These are phyloP conservation scores for Flaveria robusta DNA, from an alignment of 129 eudicot genomes.

Conservation along the genomic window DNA sequence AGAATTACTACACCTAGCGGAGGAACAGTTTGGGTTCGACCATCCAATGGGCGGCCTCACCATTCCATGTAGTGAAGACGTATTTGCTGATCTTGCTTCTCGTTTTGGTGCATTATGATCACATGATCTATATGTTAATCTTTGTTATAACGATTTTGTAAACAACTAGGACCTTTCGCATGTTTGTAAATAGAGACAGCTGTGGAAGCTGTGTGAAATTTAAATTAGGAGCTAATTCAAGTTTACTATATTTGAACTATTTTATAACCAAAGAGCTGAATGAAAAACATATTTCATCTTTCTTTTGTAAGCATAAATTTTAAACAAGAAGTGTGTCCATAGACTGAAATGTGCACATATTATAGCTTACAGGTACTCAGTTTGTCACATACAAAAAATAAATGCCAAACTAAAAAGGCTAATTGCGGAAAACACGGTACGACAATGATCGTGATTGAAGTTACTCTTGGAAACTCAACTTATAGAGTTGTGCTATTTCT, in stretches of 20 bases:
- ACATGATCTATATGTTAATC: neutral
- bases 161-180: neutral
- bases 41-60: conserved; percentile 4
- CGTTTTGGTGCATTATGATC: neutral
- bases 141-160: neutral
- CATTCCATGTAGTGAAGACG: neutral
- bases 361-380: neutral
- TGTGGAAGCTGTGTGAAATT: neutral
- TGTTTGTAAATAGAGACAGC: neutral
- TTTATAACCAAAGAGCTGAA: neutral
- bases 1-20: neutral
- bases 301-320: neutral
- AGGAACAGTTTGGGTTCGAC: neutral
- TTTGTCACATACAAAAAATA: neutral
- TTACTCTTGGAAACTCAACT: no score
- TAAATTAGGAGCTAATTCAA: neutral
- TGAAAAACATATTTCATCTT: neutral
- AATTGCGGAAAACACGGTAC: neutral
- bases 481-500: no score
- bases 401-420: neutral
- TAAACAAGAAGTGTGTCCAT: neutral
- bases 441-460: no score
- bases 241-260: neutral
- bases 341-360: no score
- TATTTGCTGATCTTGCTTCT: neutral